Evolutionary conservation across 1,284 basidiomycete species (phyloP).

Genomic region (Microbotryomycetes sp.): DNA sequence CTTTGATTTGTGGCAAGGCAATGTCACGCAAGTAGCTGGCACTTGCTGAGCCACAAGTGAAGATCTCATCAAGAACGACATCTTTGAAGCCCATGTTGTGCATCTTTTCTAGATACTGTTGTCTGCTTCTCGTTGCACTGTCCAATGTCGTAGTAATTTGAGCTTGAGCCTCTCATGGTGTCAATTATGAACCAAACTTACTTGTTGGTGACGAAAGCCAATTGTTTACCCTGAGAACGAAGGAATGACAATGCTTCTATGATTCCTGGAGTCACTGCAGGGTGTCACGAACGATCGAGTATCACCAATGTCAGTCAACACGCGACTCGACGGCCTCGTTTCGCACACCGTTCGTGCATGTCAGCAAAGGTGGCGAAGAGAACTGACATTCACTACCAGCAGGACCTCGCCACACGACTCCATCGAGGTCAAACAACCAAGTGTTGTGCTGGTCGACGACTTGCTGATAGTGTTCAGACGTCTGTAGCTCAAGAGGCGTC

Average conservation of each 20-base stretch:
- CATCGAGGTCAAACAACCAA: constrained; percentile 94
- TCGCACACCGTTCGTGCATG: not conserved
- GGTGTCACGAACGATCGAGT: not conserved
- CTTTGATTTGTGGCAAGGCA: constrained; percentile 50
- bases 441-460: constrained; percentile 15
- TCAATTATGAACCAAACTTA: not conserved
- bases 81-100: constrained; percentile 80
- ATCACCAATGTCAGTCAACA: not conserved
- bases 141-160: too few species aligned
- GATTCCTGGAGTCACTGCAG: constrained; percentile 3
- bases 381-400: constrained; percentile 21
- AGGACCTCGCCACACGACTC: constrained; percentile 48
- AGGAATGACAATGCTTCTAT: constrained; percentile 51
- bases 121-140: constrained; percentile 91
- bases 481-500: constrained; percentile 1
- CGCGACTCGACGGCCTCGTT: too few species aligned
- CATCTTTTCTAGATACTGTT: constrained; percentile 82
- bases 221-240: constrained; percentile 56
- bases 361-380: not conserved
- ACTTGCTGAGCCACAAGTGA: constrained; percentile 88
- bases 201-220: constrained; percentile 75
- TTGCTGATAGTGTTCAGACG: constrained; percentile 1
- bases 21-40: constrained; percentile 89
- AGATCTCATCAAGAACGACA: constrained; percentile 73
- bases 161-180: too few species aligned